Evolutionary conservation across 164 flowering plant genomes (phyloP), one percentile per base, ranked within the genome.

Genomic region (Sextonia rubra): DNA sequence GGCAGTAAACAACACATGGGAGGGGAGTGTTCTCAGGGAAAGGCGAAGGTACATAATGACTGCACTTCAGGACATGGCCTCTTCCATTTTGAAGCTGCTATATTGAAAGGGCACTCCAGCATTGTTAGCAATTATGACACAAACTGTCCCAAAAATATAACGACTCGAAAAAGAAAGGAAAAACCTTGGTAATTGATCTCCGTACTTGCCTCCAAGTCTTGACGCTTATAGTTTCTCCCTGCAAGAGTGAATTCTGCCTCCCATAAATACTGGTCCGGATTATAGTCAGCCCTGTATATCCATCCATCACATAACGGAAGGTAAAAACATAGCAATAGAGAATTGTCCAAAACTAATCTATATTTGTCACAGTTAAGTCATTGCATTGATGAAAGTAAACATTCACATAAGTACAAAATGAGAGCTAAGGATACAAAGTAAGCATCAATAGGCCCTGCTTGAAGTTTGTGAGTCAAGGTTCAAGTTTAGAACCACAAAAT

Each of bases 1-100:
- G 98, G 81, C 98, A 94, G 81, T 94, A 94, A 71, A 94, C 84
- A 68, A 94, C 99, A 90, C 99, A 94, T 47, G 99, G 99, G 60
- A 94, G 88, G 73, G 90, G 78, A n/a, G 85, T 77, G 60, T 86
- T 89, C 75, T 86, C 92, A 0, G 91, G 91, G 72, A 79, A 75
- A 70, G 78, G 77, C 8, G 91, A 83, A 65, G 99, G 99, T 47
- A 89, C 72, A 77, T 94, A 94, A 83, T 94, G 99, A 78, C 94
- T 91, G 80, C 99, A 94, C 55, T 81, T 83, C 79, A 94, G 80
- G 30, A 73, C 83, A 78, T 91, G 86, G 26, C 95, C 93, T 76
- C 95, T 83, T 72, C 74, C 77, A 85, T 89, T 91, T 25, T 69
- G 80, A 69, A 91, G 89, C 97, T 91, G 92, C 70, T 83, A 73